Evolutionary conservation across 495 filamentous ascomycete species (phyloP), one percentile per base, ranked within the genome.

Genomic region (Letharia lupina): DNA sequence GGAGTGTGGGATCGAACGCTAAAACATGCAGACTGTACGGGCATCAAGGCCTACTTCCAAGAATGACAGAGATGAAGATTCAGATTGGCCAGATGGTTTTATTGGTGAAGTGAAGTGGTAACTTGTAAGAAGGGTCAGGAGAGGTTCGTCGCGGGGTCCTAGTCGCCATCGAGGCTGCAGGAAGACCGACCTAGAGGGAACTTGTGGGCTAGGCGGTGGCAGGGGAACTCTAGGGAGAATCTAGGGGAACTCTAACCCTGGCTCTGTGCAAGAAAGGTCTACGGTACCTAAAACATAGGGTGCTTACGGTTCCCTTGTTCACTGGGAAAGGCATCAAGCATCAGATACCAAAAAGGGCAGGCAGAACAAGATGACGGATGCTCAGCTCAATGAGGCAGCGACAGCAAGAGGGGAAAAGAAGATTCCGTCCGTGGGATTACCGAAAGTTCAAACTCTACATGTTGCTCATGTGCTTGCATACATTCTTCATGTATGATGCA

Each of bases 151-250:
- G 54, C 54, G 54, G 54, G 54, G 54, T 57, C 33, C 54, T 57
- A 57, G 68, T 70, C 68, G 68, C 68, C 67, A 67, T 67, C 50
- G 63, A 66, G 64, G 47, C 54, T 57, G 54, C 54, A 57, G 54
- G 54, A 57, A 20, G 54, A 37, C 54, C 31, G 54, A 16, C 54
- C 54, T 56, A 45, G 37, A 61, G 41, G 41, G 59, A 61, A 44
- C 54, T 57, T 57, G 59, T 45, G 59, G 59, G 6, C 59, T 52
- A 37, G 63, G 60, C 33, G 54, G 54, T 67, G 59, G 61, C 60
- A 63, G 60, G 65, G 56, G 61, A 28, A 63, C 13, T 63, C 60
- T 54, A 67, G 44, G 58, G 58, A 1, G n/a, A 40, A 44, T 61
- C 59, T 44, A 61, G 54, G 54, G 52, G 54, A 57, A 57, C 54